Evolutionary conservation across 352 stramenopile species (phyloP).

Genomic region (Globisporangium perplexum): DNA sequence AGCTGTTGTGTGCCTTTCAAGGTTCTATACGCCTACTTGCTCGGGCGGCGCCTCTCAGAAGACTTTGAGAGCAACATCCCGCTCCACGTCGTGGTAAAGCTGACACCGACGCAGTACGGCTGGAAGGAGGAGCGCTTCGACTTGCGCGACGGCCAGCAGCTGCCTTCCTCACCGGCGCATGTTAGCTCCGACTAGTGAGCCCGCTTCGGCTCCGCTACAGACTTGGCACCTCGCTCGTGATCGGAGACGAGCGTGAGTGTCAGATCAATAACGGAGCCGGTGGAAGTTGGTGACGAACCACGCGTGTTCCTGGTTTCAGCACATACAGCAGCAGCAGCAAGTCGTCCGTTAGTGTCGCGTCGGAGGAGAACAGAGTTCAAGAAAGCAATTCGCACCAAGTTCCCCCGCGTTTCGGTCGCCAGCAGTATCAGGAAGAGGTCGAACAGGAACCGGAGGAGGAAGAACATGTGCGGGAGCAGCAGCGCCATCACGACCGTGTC

Average conservation of each 20-base stretch:
- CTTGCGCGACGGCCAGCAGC: conserved; percentile 12
- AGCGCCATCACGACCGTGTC: conserved; percentile 35
- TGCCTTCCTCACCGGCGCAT: conserved; percentile 1
- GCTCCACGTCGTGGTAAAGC: conserved; percentile 38
- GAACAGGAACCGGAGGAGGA: conserved; percentile 48
- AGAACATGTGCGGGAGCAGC: conserved; percentile 55
- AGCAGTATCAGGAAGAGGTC: conserved; percentile 40
- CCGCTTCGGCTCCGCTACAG: not conserved
- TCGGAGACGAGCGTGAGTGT: not conserved
- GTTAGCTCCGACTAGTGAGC: not conserved
- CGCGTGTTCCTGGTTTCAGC: conserved; percentile 25
- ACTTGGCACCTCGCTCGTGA: not conserved
- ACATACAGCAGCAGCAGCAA: not conserved
- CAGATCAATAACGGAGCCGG: conserved; percentile 29
- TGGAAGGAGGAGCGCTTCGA: conserved; percentile 45
- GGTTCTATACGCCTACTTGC: conserved; percentile 37
- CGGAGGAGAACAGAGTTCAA: not conserved
- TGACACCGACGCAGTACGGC: conserved; percentile 40
- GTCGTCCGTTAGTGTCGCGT: not conserved
- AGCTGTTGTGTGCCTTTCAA: not conserved
- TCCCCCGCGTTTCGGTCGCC: conserved; percentile 27
- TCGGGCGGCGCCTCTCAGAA: conserved; percentile 22
- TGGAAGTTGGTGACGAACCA: conserved; percentile 72
- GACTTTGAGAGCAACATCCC: conserved; percentile 31
- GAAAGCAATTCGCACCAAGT: conserved; percentile 31